Evolutionary conservation across 2,329 filamentous ascomycete genomes (phyloP).

Genomic region (Anisogramma anomala): DNA sequence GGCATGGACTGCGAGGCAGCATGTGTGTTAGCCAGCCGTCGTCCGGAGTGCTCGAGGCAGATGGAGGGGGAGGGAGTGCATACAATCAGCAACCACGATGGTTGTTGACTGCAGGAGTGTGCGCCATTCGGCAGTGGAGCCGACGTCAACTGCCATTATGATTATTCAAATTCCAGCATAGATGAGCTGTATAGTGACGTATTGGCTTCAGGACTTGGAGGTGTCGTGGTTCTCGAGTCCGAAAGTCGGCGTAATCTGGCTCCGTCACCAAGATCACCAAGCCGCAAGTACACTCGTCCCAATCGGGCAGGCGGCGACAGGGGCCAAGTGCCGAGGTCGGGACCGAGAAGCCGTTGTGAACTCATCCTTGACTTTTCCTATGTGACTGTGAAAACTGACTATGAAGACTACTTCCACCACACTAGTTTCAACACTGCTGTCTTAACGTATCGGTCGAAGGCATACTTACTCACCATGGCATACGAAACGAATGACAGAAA

Average conservation of each 20-base stretch:
- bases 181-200: neutral
- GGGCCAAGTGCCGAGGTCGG: neutral
- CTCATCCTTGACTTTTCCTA: neutral
- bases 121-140: slow-evolving; percentile 59
- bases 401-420: no score
- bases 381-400: no score
- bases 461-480: neutral
- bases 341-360: neutral
- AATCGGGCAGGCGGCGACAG: neutral
- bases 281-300: no score
- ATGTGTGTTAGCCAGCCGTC: slow-evolving; percentile 15
- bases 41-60: slow-evolving; percentile 13
- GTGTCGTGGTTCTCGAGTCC: neutral
- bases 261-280: slow-evolving; percentile 2
- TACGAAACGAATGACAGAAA: slow-evolving; percentile 8
- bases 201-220: neutral
- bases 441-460: no score
- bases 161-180: neutral
- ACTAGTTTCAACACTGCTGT: no score
- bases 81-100: slow-evolving; percentile 80
- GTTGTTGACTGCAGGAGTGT: slow-evolving; percentile 61
- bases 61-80: slow-evolving; percentile 23
- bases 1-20: slow-evolving; percentile 63
- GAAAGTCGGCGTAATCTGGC: slow-evolving; percentile 9
- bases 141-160: slow-evolving; percentile 44